Base-by-base conservation (phyloP, 2,329 filamentous ascomycete genomes). In the Trichophyton verrucosum region DNA sequence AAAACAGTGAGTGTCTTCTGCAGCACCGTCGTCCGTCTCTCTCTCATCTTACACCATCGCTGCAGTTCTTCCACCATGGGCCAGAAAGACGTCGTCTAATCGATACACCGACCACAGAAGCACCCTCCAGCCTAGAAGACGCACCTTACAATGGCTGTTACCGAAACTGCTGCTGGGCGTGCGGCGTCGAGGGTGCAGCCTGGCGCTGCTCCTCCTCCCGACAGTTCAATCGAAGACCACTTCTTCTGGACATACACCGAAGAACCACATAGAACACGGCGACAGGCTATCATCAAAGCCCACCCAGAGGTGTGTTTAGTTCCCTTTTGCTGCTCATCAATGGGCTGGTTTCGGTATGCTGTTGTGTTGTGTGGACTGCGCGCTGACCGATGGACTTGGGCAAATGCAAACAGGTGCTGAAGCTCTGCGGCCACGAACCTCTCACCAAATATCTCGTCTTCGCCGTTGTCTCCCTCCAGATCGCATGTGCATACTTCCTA, bases 171-270 rank as follows among this genome's bases (percentile, higher is more conserved):
- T n/a, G 49, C 49, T 27, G 49, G 49, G 6, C 49, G 49, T 3
- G 11, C 49, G 9, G 11, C 22, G 46, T 27, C 46, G 27, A 17
- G n/a, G 49, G 49, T 8, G 22, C 17, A 53, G 22, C 13, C 27
- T 24, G 22, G 4, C 13, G 30, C 49, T 36, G 38, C 27, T 57
- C 61, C 70, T 55, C 70, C 72, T 58, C 70, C 72, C 38, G 66
- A 70, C 51, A 60, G 65, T 36, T 65, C 69, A 3, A 69, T 72
- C 6, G 75, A 76, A 15, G 76, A 85, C 64, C 81, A 86, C 73
- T 97, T 97, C 81, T 96, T 95, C 78, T 97, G 95, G 94, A 96
- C 94, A 46, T 97, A 99, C 73, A 96, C 94, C 8, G 94, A 99
- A 74, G 94, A 99, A 76, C 94, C 94, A 64, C 94, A 99, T 76